These are phyloP conservation scores for Haplosporangium sp. DNA, from an alignment of 371 early-diverging fungal genomes.

Conservation along the genomic window DNA sequence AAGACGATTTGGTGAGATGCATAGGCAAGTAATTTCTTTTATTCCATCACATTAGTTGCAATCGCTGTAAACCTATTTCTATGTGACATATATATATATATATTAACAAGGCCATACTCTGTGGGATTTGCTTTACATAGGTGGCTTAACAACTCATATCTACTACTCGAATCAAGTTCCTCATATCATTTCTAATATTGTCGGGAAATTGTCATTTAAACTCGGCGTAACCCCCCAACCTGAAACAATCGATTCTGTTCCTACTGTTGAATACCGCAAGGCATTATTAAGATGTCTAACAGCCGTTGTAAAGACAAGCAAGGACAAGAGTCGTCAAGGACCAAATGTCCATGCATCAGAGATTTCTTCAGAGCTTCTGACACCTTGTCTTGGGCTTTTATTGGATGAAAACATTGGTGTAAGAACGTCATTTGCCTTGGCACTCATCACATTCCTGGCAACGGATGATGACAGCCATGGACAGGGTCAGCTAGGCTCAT, in stretches of 20 bases:
- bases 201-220: constrained; percentile 67
- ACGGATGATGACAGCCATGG: constrained; percentile 34
- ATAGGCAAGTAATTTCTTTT: constrained; percentile 57
- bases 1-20: constrained; percentile 65
- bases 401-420: constrained; percentile 57
- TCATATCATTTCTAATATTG: constrained; percentile 82
- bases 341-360: constrained; percentile 32
- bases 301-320: constrained; percentile 53
- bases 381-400: constrained; percentile 61
- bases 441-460: constrained; percentile 52
- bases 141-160: constrained; percentile 81
- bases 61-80: background rate
- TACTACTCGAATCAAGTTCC: constrained; percentile 88
- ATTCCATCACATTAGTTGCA: background rate
- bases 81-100: background rate
- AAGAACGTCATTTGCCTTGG: constrained; percentile 48
- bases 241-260: constrained; percentile 58
- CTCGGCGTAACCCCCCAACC: constrained; percentile 54
- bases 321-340: constrained; percentile 37
- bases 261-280: constrained; percentile 60
- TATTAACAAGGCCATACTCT: background rate
- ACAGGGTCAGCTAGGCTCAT: constrained; percentile 19
- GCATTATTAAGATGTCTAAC: constrained; percentile 61
- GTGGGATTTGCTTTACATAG: constrained; percentile 17
- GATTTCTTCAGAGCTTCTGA: constrained; percentile 57